Percentiles rank a stretch among this genome's conserved stretches.
Conservation (phyloP, 768 basidiomycete species). For the Boletus subcaerulescens region DNA sequence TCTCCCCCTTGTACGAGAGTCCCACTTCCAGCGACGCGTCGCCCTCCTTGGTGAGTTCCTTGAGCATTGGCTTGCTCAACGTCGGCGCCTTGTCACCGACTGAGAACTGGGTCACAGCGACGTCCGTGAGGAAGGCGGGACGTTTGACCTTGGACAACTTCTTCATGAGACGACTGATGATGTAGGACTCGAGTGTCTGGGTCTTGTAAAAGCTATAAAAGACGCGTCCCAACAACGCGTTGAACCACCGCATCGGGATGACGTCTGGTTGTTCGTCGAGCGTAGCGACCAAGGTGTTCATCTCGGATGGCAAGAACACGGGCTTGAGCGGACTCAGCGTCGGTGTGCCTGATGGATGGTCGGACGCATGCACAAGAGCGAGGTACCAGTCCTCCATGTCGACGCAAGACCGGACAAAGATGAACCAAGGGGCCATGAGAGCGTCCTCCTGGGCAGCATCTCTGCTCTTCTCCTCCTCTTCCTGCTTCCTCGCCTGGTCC, state of each 20-base stretch:
- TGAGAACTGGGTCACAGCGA: conserved; percentile 85
- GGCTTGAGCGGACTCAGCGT: conserved; percentile 56
- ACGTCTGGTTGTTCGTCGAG: conserved; percentile 94
- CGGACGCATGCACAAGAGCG: conserved; percentile 71
- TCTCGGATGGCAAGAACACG: conserved; percentile 74
- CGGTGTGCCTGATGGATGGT: conserved; percentile 59
- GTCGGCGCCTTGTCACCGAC: conserved; percentile 83
- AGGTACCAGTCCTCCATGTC: conserved; percentile 99
- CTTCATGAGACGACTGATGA: conserved; percentile 88
- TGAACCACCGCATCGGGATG: conserved; percentile 97
- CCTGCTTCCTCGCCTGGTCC: conserved; percentile 26
- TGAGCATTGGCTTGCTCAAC: conserved; percentile 96
- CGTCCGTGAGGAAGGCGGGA: conserved; percentile 79
- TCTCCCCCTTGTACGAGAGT: conserved; percentile 79
- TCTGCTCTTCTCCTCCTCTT: conserved; percentile 35
- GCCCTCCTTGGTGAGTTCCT: conserved; percentile 92
- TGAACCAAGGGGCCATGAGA: conserved; percentile 77
- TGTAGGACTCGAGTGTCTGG: conserved; percentile 72
- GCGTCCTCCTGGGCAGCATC: conserved; percentile 49
- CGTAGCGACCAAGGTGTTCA: conserved; percentile 77
- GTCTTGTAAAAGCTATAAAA: conserved; percentile 94
- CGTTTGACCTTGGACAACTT: conserved; percentile 91
- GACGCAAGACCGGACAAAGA: conserved; percentile 82
- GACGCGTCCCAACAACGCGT: conserved; percentile 87
- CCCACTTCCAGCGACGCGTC: conserved; percentile 88